Base-by-base conservation (phyloP, 2,329 filamentous ascomycete genomes). In the Colletotrichum phormii region DNA sequence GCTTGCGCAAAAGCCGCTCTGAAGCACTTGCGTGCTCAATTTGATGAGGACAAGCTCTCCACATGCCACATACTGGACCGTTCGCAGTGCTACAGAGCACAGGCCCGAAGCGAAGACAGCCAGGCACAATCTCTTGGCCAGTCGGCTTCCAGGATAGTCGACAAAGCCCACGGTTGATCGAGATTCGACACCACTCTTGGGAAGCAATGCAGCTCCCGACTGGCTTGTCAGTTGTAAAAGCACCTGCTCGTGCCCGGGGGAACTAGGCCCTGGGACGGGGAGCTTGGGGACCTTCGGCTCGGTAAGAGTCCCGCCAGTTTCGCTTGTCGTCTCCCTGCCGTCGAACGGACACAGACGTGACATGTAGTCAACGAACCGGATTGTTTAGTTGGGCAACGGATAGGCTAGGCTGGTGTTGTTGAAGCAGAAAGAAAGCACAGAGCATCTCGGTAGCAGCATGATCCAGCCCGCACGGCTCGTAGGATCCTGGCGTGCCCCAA, bases 11-110 rank as follows among this genome's bases (percentile, higher is more conserved):
- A 46, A 64, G 60, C 65, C 70, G 60, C 59, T 64, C 65, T 31
- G 54, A 54, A 72, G 60, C 42, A 42, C 37, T 13, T 69, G 59
- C 59, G 53, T 22, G 24, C 15, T 42, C 42, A 46, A 64, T 42
- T 70, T 72, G 66, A 70, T 70, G 70, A 64, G 60, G 54, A 64
- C 37, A 13, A 64, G 26, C 54, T 53, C 33, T 70, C 66, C 66
- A 69, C 66, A 70, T 60, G 60, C 70, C 70, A 51, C 54, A 69
- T 49, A 31, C 65, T 53, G 70, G 26, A 46, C 54, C 35, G 35
- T 64, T 57, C 60, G 26, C 46, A 55, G 54, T 60, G 29, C 54
- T 42, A 54, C 53, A 59, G 29, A 22, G 54, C 66, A 51, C 66
- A 51, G 57, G 55, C 60, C 49, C 22, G 60, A 55, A 68, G 42